Base-by-base conservation (phyloP, 441 rosid species). In the Adansonia madagascariensis region DNA sequence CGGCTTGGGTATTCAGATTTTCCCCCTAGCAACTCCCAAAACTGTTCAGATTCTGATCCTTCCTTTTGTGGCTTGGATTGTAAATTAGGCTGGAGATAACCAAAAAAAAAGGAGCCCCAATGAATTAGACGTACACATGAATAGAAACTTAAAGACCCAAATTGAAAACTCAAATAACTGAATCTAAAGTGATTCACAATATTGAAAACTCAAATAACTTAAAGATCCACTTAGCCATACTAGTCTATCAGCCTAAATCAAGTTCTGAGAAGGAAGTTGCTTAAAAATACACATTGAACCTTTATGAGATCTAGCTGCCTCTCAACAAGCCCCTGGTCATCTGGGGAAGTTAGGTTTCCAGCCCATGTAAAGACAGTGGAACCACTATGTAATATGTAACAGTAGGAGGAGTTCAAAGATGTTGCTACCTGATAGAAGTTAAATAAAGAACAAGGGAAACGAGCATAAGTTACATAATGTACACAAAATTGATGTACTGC, bases 11-110 rank as follows among this genome's bases (percentile, higher is more conserved):
- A 88, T 85, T 97, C 99, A 49, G 87, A 49, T 89, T 97, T 97
- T 71, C 97, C 99, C 72, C 95, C 97, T 70, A 97, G 79, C 69
- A 91, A 57, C 79, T 89, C 97, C 99, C 99, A 97, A 80, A 97
- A 97, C 70, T 87, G 95, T 49, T 94, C 99, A 69, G 91, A 84
- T 70, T 97, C 99, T 4, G 97, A 83, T 62, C 98, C 99, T 85
- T 97, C 99, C 83, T 97, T 97, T 74, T 91, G 98, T 78, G 95
- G 82, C 85, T 80, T 93, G 68, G 91, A 82, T 80, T 87, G 98
- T 50, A 81, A 76, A 86, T 97, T 92, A 78, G 98, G 98, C 99
- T 97, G 89, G 75, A 85, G 68, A 81, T 62, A 75, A 41, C 57
- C 60, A 52, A 52, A 24, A 68, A 67, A 49, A 39, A 62, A 59